phyloP scores from a whole-genome alignment of 257 asterid species.

The Solanum habrochaites region DNA sequence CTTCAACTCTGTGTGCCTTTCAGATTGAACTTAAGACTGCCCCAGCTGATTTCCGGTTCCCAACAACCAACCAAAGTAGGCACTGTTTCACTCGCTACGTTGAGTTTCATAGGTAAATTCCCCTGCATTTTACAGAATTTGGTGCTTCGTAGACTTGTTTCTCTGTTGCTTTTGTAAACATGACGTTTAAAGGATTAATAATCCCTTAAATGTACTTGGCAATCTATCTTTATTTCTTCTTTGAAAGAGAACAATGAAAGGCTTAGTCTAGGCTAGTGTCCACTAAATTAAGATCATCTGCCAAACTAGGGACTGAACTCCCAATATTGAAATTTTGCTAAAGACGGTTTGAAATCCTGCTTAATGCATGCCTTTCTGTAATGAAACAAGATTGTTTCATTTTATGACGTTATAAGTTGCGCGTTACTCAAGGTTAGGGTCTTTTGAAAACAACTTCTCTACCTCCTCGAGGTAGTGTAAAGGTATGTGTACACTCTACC shows the following conservation, averaged over 20 bases:
- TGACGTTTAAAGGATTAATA: background rate
- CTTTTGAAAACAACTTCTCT: background rate
- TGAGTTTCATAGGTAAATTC: constrained; percentile 70
- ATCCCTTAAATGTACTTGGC: background rate
- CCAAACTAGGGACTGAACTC: background rate
- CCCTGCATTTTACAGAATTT: background rate
- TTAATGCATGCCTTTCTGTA: background rate
- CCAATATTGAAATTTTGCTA: background rate
- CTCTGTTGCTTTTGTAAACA: background rate
- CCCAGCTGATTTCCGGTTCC: constrained; percentile 93
- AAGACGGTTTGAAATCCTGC: background rate
- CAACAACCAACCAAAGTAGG: constrained; percentile 92
- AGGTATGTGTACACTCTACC: background rate
- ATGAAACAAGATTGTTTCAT: background rate
- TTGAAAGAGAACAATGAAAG: background rate
- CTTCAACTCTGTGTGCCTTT: background rate
- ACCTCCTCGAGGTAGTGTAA: background rate
- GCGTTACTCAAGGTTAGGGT: background rate
- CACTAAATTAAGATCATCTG: background rate
- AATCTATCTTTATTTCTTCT: background rate
- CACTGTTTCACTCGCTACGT: constrained; percentile 93
- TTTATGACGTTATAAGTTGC: background rate
- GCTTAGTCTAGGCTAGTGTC: background rate
- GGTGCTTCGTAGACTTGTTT: background rate
- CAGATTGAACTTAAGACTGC: constrained; percentile 89